A percentile compares a stretch with the other conserved stretches of the same genome.
Evolutionary conservation across 2,329 filamentous ascomycete species (phyloP).

Genomic region (Paraphoma chrysanthemicola): DNA sequence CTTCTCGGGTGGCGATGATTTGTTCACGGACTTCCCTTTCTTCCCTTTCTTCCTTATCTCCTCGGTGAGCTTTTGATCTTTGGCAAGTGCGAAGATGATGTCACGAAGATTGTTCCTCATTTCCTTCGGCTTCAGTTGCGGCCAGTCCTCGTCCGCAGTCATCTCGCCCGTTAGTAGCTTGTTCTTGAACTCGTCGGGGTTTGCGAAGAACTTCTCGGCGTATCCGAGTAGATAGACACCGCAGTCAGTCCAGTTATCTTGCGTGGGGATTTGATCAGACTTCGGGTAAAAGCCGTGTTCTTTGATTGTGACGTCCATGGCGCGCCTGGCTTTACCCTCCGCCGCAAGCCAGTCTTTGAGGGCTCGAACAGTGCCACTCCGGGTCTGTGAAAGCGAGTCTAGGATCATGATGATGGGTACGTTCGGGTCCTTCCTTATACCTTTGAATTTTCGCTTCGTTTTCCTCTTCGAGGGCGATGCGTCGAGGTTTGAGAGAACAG

Average conservation of each 20-base stretch:
- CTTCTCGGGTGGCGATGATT: slow-evolving; percentile 3
- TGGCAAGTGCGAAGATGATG: slow-evolving; percentile 70
- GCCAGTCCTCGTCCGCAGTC: slow-evolving; percentile 62
- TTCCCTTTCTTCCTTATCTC: slow-evolving; percentile 21
- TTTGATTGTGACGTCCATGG: slow-evolving; percentile 54
- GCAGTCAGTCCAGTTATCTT: slow-evolving; percentile 87
- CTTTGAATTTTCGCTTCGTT: slow-evolving; percentile 20
- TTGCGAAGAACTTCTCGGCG: slow-evolving; percentile 77
- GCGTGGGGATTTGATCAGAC: slow-evolving; percentile 70
- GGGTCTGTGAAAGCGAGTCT: slow-evolving; percentile 78
- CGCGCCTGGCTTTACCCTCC: slow-evolving; percentile 73
- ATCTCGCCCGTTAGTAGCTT: slow-evolving; percentile 72
- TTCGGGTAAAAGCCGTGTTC: slow-evolving; percentile 71
- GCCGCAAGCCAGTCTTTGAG: slow-evolving; percentile 79
- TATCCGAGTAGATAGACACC: slow-evolving; percentile 88
- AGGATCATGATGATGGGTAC: slow-evolving; percentile 79
- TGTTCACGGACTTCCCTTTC: slow-evolving; percentile 2
- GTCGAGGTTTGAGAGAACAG: slow-evolving; percentile 12
- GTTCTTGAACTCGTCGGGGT: slow-evolving; percentile 73
- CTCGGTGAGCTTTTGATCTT: slow-evolving; percentile 37
- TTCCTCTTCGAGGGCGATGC: slow-evolving; percentile 28
- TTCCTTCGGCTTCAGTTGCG: slow-evolving; percentile 59
- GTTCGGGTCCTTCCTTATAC: slow-evolving; percentile 41
- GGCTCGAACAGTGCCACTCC: slow-evolving; percentile 64
- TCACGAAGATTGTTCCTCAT: slow-evolving; percentile 72